Evolutionary conservation across 192 early-diverging fungal genomes (phyloP).

Genomic region (Paraglomus brasilianum): DNA sequence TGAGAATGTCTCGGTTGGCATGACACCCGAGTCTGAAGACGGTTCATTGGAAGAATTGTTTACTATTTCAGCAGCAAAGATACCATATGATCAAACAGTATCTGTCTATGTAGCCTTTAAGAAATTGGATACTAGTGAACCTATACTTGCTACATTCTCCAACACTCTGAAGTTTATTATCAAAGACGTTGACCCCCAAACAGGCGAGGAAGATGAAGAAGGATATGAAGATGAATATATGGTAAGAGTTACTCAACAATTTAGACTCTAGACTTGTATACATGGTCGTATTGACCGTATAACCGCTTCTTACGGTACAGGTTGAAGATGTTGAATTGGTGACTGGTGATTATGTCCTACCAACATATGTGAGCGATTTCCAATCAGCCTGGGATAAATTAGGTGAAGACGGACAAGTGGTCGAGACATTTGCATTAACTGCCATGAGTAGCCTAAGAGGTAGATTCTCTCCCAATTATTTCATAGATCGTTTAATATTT

Average conservation of each 20-base stretch:
- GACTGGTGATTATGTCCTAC: slow-evolving; percentile 86
- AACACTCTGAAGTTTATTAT: slow-evolving; percentile 87
- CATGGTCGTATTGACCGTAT: background rate
- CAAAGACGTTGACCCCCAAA: slow-evolving; percentile 94
- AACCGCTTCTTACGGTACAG: slow-evolving; percentile 39
- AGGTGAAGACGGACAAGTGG: slow-evolving; percentile 65
- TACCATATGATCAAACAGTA: slow-evolving; percentile 75
- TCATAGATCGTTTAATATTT: slow-evolving; percentile 23
- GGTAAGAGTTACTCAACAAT: slow-evolving; percentile 34
- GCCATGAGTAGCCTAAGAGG: slow-evolving; percentile 71
- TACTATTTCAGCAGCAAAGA: slow-evolving; percentile 69
- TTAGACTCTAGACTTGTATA: background rate
- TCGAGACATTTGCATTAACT: slow-evolving; percentile 88
- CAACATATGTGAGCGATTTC: slow-evolving; percentile 83
- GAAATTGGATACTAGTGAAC: slow-evolving; percentile 57
- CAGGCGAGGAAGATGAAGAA: slow-evolving; percentile 88
- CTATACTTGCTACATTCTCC: slow-evolving; percentile 69
- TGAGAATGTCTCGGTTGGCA: slow-evolving; percentile 85
- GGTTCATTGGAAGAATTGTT: slow-evolving; percentile 60
- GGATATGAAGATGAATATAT: slow-evolving; percentile 95
- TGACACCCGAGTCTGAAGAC: slow-evolving; percentile 70
- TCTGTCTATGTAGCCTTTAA: slow-evolving; percentile 86
- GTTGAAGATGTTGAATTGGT: slow-evolving; percentile 85
- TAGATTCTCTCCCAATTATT: slow-evolving; percentile 42
- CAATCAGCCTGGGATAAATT: slow-evolving; percentile 75